Evolutionary conservation across 768 basidiomycete genomes (phyloP), one percentile per base, ranked within the genome.

Genomic region (Rhizopogon vesiculosus): DNA sequence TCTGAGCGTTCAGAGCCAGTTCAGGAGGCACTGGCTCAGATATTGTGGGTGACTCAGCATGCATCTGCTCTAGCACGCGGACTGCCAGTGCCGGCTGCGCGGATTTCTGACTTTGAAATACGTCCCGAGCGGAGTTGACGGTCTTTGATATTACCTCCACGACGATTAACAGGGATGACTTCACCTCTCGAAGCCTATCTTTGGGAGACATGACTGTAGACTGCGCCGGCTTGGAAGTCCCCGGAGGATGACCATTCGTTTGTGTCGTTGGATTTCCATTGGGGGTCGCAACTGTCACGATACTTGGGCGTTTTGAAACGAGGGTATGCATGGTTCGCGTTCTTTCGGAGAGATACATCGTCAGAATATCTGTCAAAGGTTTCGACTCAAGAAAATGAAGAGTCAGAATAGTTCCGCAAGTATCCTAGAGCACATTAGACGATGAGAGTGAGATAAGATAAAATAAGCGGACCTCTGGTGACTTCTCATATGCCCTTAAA

Each of bases 301-400:
- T 38, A 2, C 3, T 25, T 38, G 48, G 3, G n/a, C 44, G 65
- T 54, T 74, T 74, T 28, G 74, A 65, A 39, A 84, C 72, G 22
- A 76, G 55, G 10, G 69, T 62, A 19, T 81, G 76, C 5, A 91
- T 68, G 3, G 81, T 78, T 66, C 81, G 84, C 25, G 80, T 76
- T 7, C 90, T 81, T 66, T 97, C 93, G 0, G 76, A 68, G 4
- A 97, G 80, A 55, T 91, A 81, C 3, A 87, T 78, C 5, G 78
- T 72, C 31, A 95, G 73, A 0, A 89, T 85, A 48, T 94, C 91
- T 19, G 75, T 67, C 8, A 95, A 72, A 6, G 93, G 89, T 45
- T 86, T 78, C 6, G 91, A 92, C 64, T 97, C 94, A 28, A 98
- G 79, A n/a, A 97, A 78, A 67, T 95, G 87, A 42, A 98, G 79